phyloP scores from a whole-genome alignment of 1,284 basidiomycete genomes.

The Cryptococcus neoformans region DNA sequence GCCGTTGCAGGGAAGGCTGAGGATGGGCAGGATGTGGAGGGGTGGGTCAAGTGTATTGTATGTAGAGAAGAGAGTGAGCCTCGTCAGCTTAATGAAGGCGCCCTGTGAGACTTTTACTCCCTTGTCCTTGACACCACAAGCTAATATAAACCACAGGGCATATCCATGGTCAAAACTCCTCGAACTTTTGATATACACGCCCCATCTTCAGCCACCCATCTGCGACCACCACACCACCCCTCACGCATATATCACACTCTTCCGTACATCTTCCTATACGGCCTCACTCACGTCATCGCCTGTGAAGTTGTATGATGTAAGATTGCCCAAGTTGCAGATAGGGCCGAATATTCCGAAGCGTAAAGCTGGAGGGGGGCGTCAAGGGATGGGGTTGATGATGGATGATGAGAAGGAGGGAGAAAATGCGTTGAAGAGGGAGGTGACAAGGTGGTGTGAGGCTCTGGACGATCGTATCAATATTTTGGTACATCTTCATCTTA shows the following conservation, averaged over 20 bases:
- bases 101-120: slow-evolving; percentile 7
- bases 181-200: slow-evolving; percentile 28
- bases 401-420: slow-evolving; percentile 1
- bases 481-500: too few relatives aligned
- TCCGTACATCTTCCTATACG: not conserved
- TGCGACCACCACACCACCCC: not conserved
- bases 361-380: slow-evolving; percentile 12
- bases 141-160: slow-evolving; percentile 3
- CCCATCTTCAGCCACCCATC: slow-evolving; percentile 10
- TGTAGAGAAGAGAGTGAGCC: slow-evolving; percentile 16
- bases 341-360: slow-evolving; percentile 36
- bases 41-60: slow-evolving; percentile 19
- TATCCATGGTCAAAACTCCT: slow-evolving; percentile 35
- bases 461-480: too few relatives aligned
- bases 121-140: not conserved
- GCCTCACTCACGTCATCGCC: not conserved
- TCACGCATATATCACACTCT: not conserved
- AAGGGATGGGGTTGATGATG: slow-evolving; percentile 14
- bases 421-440: not conserved
- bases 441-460: too few relatives aligned
- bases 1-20: slow-evolving; percentile 2
- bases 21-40: slow-evolving; percentile 9
- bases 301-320: slow-evolving; percentile 21
- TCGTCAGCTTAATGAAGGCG: slow-evolving; percentile 7
- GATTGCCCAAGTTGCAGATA: slow-evolving; percentile 37